phyloP scores from a whole-genome alignment of 345 rosid species.

The Sonneratia caseolaris region DNA sequence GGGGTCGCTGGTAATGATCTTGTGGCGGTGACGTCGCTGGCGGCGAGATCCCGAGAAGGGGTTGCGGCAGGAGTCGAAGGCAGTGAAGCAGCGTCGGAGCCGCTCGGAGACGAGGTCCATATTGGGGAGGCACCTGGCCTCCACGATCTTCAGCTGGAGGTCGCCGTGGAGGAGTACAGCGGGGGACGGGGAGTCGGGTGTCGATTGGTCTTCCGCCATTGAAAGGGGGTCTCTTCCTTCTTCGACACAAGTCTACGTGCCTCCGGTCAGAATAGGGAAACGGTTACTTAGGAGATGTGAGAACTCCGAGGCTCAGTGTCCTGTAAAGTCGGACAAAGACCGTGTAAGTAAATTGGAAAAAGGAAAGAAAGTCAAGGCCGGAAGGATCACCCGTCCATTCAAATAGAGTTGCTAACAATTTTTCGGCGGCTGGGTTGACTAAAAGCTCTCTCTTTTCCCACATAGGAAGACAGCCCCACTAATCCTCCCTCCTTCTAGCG shows the following conservation, averaged over 20 bases:
- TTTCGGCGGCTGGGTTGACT: too few relatives aligned
- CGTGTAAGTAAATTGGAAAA: not conserved
- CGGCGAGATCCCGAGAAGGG: slow-evolving; percentile 13
- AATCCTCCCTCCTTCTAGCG: not conserved
- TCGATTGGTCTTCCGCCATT: slow-evolving; percentile 28
- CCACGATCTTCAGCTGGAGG: slow-evolving; percentile 54
- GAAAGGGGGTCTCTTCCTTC: not conserved
- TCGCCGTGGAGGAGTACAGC: slow-evolving; percentile 57
- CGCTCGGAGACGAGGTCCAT: slow-evolving; percentile 67
- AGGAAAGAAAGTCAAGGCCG: not conserved
- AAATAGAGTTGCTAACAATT: not conserved
- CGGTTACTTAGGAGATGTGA: not conserved
- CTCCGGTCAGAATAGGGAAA: not conserved
- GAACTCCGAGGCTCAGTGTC: not conserved
- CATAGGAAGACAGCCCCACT: not conserved
- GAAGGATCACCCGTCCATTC: not conserved
- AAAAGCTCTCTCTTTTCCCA: too few relatives aligned
- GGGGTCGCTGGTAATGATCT: slow-evolving; percentile 75
- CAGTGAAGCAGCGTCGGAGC: slow-evolving; percentile 39
- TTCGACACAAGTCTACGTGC: not conserved
- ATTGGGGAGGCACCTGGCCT: slow-evolving; percentile 69
- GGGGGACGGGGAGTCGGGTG: slow-evolving; percentile 1
- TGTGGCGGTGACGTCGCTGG: slow-evolving; percentile 15
- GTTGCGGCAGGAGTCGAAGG: slow-evolving; percentile 26
- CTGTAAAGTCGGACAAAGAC: not conserved